phyloP scores from a whole-genome alignment of 225 moss, liverwort and hornwort species.

The Polytrichum formosum region DNA sequence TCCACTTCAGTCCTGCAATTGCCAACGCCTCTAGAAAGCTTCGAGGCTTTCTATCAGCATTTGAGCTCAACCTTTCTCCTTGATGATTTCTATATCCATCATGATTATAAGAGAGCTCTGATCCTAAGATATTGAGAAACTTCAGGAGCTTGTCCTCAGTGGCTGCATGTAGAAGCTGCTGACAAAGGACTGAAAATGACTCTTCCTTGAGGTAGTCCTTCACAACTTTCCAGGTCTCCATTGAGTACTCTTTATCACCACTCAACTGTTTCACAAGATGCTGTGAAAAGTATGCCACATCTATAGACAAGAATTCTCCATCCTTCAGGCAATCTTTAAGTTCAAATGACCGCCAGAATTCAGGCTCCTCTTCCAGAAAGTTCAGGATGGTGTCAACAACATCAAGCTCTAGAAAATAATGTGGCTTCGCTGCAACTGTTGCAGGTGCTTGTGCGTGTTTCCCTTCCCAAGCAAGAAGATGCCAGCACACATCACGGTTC shows the following conservation, averaged over 20 bases:
- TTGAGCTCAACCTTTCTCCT: slow-evolving; percentile 1
- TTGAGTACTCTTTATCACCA: slow-evolving; percentile 18
- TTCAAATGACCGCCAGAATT: slow-evolving; percentile 85
- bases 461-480: slow-evolving; percentile 85
- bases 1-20: slow-evolving; percentile 62
- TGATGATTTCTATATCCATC: slow-evolving; percentile 10
- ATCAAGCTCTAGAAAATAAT: slow-evolving; percentile 91
- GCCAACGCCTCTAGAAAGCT: slow-evolving; percentile 56
- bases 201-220: slow-evolving; percentile 48
- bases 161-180: slow-evolving; percentile 67
- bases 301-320: slow-evolving; percentile 52
- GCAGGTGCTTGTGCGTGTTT: slow-evolving; percentile 94
- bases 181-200: slow-evolving; percentile 58
- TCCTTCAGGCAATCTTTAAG: slow-evolving; percentile 60
- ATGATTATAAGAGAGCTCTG: slow-evolving; percentile 18
- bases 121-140: slow-evolving; percentile 61
- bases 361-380: slow-evolving; percentile 68
- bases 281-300: slow-evolving; percentile 60
- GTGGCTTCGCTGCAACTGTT: slow-evolving; percentile 89
- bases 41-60: background rate
- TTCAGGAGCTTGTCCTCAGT: slow-evolving; percentile 55
- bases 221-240: slow-evolving; percentile 49
- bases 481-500: slow-evolving; percentile 80
- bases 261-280: slow-evolving; percentile 52
- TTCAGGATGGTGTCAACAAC: slow-evolving; percentile 70